Base-by-base conservation (phyloP, 1,139 yeast genomes). In the Candida sp. region DNA sequence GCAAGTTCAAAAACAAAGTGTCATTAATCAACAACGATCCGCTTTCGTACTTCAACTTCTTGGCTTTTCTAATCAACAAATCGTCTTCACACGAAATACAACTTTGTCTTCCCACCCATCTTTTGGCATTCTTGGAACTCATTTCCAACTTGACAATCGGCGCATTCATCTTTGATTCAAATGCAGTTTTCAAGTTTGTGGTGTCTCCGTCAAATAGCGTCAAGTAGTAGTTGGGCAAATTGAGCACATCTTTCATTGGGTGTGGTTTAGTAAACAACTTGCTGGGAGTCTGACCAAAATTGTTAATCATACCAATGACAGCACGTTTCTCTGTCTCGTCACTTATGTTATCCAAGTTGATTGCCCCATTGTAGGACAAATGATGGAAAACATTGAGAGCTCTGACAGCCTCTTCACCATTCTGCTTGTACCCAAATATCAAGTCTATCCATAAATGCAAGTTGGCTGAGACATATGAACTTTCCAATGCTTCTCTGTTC, bases 231-330 rank as follows among this genome's bases (percentile, higher is more conserved):
- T 69, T 70, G 2, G 81, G 75, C 22, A 69, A 51, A 51, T 68
- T 70, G 41, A 71, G 62, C 0, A 76, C 72, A 2, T 76, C 81
- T 46, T 78, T 76, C 38, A 62, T 56, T 0, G 88, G 85, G 65
- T 90, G 97, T 0, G 91, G 85, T 50, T 75, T 78, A 7, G 68
- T 71, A 59, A 90, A 90, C 9, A 90, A 70, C 58, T 87, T 89
- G 44, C 79, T 63, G 1, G 97, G 97, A 0, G 96, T 90, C 64
- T 90, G 97, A 0, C 97, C 97, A 73, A 90, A 90, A 65, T 90
- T 90, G 63, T 90, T 93, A 44, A 90, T 90, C 63, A 88, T 88
- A 1, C 96, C 93, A 31, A 90, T 87, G 2, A 86, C 79, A 0
- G 96, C 94, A 37, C 85, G 75, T 55, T 86, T 79, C 63, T 90